phyloP scores from a whole-genome alignment of 345 rosid species.

The Linum lewisii region DNA sequence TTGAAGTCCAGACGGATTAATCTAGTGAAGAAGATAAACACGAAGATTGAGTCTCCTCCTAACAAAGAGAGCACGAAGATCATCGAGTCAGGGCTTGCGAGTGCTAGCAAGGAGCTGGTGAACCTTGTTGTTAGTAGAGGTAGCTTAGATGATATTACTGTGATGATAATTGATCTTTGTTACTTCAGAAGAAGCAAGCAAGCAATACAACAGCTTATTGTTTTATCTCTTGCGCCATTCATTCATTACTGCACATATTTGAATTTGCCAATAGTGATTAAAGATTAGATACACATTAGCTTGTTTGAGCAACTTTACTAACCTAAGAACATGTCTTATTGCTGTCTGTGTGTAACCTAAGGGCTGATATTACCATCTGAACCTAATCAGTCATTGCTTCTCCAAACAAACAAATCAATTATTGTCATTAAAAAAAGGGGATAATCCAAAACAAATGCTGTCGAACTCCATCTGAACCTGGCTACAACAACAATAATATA shows the following conservation, averaged over 20 bases:
- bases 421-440: too few species aligned
- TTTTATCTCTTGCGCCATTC: not conserved
- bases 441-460: too few species aligned
- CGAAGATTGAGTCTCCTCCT: constrained; percentile 23
- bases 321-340: too few species aligned
- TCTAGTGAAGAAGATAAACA: constrained; percentile 29
- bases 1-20: constrained; percentile 44
- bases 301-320: too few species aligned
- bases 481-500: too few species aligned
- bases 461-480: too few species aligned
- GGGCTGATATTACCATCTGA: too few species aligned
- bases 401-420: too few species aligned
- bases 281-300: too few species aligned
- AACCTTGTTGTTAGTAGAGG: constrained; percentile 57
- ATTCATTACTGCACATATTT: not conserved
- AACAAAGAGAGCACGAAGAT: constrained; percentile 35
- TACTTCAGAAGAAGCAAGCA: constrained; percentile 29
- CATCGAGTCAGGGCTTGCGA: constrained; percentile 20
- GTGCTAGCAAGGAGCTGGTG: constrained; percentile 64
- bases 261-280: too few species aligned
- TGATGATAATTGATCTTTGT: constrained; percentile 53
- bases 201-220: not conserved
- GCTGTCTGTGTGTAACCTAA: too few species aligned
- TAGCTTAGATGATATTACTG: constrained; percentile 69
- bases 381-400: too few species aligned